Evolutionary conservation across 164 flowering plant species (phyloP).

Genomic region (Houttuynia cordata): DNA sequence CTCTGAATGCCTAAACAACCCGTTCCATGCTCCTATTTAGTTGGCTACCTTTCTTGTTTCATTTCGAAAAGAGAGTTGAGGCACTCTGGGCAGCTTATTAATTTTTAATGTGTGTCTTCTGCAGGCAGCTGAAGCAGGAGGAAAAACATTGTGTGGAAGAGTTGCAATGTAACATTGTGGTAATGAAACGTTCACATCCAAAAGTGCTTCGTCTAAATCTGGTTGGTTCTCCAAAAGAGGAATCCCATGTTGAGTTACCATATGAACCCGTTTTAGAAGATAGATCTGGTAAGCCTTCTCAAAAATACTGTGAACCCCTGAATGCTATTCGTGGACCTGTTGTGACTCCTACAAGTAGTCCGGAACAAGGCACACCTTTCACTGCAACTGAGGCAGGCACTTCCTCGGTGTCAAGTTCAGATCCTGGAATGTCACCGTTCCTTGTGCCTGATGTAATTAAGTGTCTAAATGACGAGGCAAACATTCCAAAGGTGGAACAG

Average conservation of each 20-base stretch:
- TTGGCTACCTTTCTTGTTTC: neutral
- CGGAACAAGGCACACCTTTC: constrained; percentile 28
- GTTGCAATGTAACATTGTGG: constrained; percentile 77
- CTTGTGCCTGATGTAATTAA: constrained; percentile 29
- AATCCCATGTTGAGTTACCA: constrained; percentile 11
- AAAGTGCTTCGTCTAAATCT: constrained; percentile 79
- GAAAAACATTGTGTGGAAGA: constrained; percentile 66
- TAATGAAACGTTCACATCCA: constrained; percentile 58
- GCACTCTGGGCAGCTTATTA: neutral
- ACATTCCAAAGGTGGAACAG: too few relatives aligned
- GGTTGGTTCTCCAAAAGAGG: constrained; percentile 34
- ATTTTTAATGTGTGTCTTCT: neutral
- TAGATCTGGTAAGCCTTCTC: constrained; percentile 9
- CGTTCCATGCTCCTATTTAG: neutral
- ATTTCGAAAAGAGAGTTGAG: neutral
- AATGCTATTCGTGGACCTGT: constrained; percentile 41
- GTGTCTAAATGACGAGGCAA: too few relatives aligned
- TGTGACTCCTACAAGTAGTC: constrained; percentile 83
- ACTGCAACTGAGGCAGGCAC: constrained; percentile 59
- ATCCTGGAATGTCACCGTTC: constrained; percentile 49
- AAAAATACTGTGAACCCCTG: constrained; percentile 13
- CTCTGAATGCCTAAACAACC: neutral
- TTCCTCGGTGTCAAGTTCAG: constrained; percentile 79
- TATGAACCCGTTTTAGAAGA: constrained; percentile 15
- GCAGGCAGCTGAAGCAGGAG: constrained; percentile 61